These are phyloP conservation scores for Penicillium diatomitis DNA, from an alignment of 495 filamentous ascomycete genomes.

Conservation along the genomic window DNA sequence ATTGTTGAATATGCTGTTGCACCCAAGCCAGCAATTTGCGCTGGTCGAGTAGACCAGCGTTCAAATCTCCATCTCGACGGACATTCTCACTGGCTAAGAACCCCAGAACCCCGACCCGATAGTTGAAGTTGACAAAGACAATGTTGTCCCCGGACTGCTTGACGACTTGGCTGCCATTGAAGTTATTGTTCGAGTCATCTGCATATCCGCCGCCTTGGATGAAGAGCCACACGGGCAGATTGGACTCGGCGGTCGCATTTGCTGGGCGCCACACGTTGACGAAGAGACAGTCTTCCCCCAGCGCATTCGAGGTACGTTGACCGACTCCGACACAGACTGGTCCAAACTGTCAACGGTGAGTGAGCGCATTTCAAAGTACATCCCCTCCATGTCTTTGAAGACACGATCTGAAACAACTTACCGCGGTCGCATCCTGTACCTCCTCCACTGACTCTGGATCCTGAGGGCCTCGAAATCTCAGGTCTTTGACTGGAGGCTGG, in stretches of 20 bases:
- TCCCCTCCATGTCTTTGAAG: not conserved
- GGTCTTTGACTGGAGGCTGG: slow-evolving; percentile 39
- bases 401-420: slow-evolving; percentile 1
- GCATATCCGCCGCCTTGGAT: slow-evolving; percentile 68
- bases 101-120: slow-evolving; percentile 62
- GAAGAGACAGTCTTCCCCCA: slow-evolving; percentile 60
- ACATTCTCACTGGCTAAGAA: slow-evolving; percentile 57
- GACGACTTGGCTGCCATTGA: slow-evolving; percentile 52
- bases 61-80: slow-evolving; percentile 43
- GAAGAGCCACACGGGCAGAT: slow-evolving; percentile 59
- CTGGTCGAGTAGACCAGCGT: slow-evolving; percentile 57
- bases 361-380: not conserved
- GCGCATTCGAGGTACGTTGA: slow-evolving; percentile 25
- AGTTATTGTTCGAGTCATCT: slow-evolving; percentile 51
- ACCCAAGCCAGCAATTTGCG: slow-evolving; percentile 56
- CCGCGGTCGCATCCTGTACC: slow-evolving; percentile 31
- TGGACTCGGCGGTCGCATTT: slow-evolving; percentile 39
- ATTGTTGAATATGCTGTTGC: slow-evolving; percentile 44
- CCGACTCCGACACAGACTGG: slow-evolving; percentile 28
- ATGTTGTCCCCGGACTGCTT: slow-evolving; percentile 40
- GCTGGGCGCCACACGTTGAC: slow-evolving; percentile 58
- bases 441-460: slow-evolving; percentile 29
- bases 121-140: slow-evolving; percentile 66
- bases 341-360: slow-evolving; percentile 20
- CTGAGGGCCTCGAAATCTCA: slow-evolving; percentile 46